Conservation (phyloP, 208 protist species). For the Entamoeba moshkovskii region DNA sequence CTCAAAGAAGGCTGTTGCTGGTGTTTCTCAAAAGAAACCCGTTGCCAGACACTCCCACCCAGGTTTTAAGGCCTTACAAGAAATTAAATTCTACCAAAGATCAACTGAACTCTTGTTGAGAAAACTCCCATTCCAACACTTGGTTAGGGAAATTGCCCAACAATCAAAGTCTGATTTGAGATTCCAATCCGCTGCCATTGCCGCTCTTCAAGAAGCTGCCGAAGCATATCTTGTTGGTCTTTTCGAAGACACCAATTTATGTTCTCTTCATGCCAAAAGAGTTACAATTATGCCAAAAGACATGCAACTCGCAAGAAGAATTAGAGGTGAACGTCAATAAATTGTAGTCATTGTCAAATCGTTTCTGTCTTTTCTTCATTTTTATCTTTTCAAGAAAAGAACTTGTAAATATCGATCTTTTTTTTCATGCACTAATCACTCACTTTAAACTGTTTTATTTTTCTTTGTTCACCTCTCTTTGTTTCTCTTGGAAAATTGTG, state of each 20-base stretch:
- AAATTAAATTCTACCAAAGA: background rate
- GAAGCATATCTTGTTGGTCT: constrained; percentile 67
- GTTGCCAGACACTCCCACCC: background rate
- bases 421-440: too few relatives aligned
- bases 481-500: too few relatives aligned
- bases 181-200: background rate
- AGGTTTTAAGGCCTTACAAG: background rate
- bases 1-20: too few relatives aligned
- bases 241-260: constrained; percentile 69
- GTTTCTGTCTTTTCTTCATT: too few relatives aligned
- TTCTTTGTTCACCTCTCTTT: too few relatives aligned
- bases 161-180: background rate
- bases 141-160: background rate
- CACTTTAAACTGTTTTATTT: too few relatives aligned
- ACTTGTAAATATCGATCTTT: too few relatives aligned
- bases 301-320: constrained; percentile 39
- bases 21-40: too few relatives aligned
- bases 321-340: constrained; percentile 25
- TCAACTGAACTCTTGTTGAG: background rate
- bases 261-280: constrained; percentile 59
- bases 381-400: too few relatives aligned
- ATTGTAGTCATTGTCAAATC: too few relatives aligned
- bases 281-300: constrained; percentile 63
- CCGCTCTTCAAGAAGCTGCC: constrained; percentile 59
- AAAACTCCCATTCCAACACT: background rate